These are phyloP conservation scores for Saccharomycodes ludwigii DNA, from an alignment of 805 yeast genomes.

Conservation along the genomic window DNA sequence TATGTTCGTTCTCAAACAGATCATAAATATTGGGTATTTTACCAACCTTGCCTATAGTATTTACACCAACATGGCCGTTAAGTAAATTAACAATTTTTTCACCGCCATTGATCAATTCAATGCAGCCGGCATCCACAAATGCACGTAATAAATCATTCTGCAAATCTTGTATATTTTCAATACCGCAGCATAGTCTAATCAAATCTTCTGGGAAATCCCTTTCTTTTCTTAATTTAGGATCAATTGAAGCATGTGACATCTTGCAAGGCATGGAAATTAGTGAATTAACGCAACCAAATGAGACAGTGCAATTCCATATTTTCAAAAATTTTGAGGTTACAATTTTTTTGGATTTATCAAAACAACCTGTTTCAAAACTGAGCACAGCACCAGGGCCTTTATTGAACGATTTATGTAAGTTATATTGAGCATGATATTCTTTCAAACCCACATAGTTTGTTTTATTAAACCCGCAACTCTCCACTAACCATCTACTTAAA, in stretches of 20 bases:
- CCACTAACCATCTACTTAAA: constrained; percentile 62
- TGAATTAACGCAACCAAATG: constrained; percentile 90
- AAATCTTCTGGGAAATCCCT: constrained; percentile 89
- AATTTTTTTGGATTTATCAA: constrained; percentile 51
- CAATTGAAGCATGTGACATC: constrained; percentile 97
- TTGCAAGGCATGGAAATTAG: constrained; percentile 87
- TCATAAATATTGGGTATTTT: constrained; percentile 14
- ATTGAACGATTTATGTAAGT: constrained; percentile 63
- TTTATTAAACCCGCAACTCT: constrained; percentile 44
- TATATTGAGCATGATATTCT: constrained; percentile 66
- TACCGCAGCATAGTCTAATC: constrained; percentile 83
- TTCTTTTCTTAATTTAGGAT: constrained; percentile 72
- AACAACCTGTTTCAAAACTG: constrained; percentile 76
- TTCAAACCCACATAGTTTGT: constrained; percentile 81
- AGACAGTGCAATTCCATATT: constrained; percentile 79
- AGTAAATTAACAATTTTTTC: constrained; percentile 14
- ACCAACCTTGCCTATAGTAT: constrained; percentile 11
- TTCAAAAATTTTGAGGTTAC: constrained; percentile 51
- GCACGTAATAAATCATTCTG: constrained; percentile 71
- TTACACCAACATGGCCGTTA: constrained; percentile 12
- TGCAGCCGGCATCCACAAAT: constrained; percentile 51
- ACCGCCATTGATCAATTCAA: constrained; percentile 21
- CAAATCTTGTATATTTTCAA: constrained; percentile 71
- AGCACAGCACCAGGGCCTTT: constrained; percentile 84
- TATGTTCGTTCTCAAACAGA: constrained; percentile 11